phyloP scores from a whole-genome alignment of 257 asterid species.

The Solanum ossicruentum region DNA sequence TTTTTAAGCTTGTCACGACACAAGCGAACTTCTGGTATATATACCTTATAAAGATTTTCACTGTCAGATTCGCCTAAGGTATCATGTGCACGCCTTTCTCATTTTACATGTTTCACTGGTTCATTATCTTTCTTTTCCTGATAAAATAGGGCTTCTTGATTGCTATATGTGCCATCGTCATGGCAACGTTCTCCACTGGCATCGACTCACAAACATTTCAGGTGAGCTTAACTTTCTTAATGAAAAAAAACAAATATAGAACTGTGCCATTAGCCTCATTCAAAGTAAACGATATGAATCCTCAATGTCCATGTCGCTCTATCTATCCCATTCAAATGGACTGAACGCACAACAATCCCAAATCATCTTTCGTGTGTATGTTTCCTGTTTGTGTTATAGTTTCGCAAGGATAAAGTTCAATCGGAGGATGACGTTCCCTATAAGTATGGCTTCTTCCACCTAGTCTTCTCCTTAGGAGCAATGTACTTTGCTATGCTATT shows the following conservation, averaged over 20 bases:
- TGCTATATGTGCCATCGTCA: conserved; percentile 71
- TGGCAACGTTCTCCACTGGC: conserved; percentile 92
- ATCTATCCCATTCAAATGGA: not conserved
- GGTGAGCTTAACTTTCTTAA: conserved; percentile 17
- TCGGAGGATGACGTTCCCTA: conserved; percentile 67
- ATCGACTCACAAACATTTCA: conserved; percentile 87
- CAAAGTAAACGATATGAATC: not conserved
- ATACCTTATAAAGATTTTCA: too few relatives aligned
- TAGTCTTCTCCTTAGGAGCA: conserved; percentile 78
- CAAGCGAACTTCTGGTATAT: not conserved
- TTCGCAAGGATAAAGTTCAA: conserved; percentile 33
- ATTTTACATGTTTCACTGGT: not conserved
- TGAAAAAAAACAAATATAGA: too few relatives aligned
- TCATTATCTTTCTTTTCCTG: not conserved
- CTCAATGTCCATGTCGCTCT: not conserved
- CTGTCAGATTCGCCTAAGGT: too few relatives aligned
- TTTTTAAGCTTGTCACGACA: not conserved
- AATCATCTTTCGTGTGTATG: not conserved
- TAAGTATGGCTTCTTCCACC: conserved; percentile 77
- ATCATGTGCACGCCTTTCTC: not conserved
- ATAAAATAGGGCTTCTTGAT: conserved; percentile 53
- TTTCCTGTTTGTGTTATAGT: conserved; percentile 20
- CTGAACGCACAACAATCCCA: not conserved
- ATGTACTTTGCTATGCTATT: conserved; percentile 93
- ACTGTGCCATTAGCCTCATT: too few relatives aligned